Evolutionary conservation across 2,329 filamentous ascomycete genomes (phyloP).

Genomic region (Fusarium sp.): DNA sequence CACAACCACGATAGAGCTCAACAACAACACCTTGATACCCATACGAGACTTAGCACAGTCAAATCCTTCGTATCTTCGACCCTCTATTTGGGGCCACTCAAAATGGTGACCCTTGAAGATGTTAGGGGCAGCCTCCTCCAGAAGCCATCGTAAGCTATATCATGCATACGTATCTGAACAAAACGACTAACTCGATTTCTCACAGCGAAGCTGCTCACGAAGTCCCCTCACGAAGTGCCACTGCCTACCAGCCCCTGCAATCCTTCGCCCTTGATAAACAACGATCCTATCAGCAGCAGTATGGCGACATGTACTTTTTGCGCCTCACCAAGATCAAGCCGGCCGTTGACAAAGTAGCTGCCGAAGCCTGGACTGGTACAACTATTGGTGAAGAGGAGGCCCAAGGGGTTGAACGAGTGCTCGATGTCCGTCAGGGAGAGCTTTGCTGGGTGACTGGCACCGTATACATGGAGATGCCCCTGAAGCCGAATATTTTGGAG

Average conservation of each 20-base stretch:
- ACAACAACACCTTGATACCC: not conserved
- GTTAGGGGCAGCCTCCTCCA: slow-evolving; percentile 49
- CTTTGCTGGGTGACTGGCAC: slow-evolving; percentile 96
- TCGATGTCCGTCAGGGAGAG: slow-evolving; percentile 95
- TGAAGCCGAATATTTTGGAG: slow-evolving; percentile 96
- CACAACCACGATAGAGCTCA: not conserved
- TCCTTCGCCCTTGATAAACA: slow-evolving; percentile 78
- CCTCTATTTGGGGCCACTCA: slow-evolving; percentile 1
- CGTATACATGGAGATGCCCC: slow-evolving; percentile 94
- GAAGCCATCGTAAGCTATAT: slow-evolving; percentile 46
- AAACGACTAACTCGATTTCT: not conserved
- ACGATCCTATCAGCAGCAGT: slow-evolving; percentile 91
- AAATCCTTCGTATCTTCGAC: not conserved
- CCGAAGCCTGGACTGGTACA: slow-evolving; percentile 80
- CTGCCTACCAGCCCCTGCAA: slow-evolving; percentile 77
- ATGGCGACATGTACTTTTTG: slow-evolving; percentile 97
- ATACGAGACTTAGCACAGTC: not conserved
- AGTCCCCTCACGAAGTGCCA: slow-evolving; percentile 63
- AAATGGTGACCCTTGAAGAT: slow-evolving; percentile 52
- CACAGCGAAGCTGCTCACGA: slow-evolving; percentile 50
- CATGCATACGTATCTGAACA: not conserved
- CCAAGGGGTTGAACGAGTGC: slow-evolving; percentile 82
- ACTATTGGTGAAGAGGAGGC: slow-evolving; percentile 82
- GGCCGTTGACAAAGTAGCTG: slow-evolving; percentile 78
- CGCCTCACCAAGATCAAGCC: slow-evolving; percentile 90